These are phyloP conservation scores for Boechera retrofracta DNA, from an alignment of 345 rosid genomes.

Conservation along the genomic window DNA sequence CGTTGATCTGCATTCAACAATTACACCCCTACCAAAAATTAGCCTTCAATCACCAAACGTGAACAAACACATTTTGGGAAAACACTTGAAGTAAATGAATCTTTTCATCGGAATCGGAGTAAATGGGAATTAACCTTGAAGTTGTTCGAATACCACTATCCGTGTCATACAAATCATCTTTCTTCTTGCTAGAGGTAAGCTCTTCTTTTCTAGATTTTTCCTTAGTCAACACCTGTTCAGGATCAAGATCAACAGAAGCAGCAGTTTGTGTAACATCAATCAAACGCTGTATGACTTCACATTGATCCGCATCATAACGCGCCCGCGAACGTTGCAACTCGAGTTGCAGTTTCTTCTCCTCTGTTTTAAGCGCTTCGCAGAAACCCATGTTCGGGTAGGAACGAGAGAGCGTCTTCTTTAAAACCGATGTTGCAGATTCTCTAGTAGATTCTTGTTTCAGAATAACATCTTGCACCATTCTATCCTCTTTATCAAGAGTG, in stretches of 20 bases:
- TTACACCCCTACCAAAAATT: not conserved
- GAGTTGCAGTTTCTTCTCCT: constrained; percentile 69
- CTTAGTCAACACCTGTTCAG: constrained; percentile 45
- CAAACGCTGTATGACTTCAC: constrained; percentile 81
- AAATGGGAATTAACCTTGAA: constrained; percentile 57
- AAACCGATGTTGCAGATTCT: constrained; percentile 55
- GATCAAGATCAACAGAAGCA: constrained; percentile 47
- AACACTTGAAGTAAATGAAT: not conserved
- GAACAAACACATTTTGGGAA: not conserved
- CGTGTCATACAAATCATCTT: constrained; percentile 49
- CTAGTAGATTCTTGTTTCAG: constrained; percentile 69
- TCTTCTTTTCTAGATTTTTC: constrained; percentile 52
- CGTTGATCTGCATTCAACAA: constrained; percentile 56
- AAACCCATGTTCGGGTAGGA: constrained; percentile 84
- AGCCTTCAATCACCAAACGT: constrained; percentile 9
- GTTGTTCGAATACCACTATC: constrained; percentile 43
- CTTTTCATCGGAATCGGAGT: not conserved
- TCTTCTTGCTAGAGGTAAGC: constrained; percentile 41
- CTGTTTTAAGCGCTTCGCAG: constrained; percentile 72
- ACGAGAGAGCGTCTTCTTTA: constrained; percentile 79
- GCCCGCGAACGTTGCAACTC: constrained; percentile 84
- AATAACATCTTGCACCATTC: constrained; percentile 76
- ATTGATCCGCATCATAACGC: constrained; percentile 65
- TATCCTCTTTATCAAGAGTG: constrained; percentile 90
- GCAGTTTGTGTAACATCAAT: constrained; percentile 71